Evolutionary conservation across 192 early-diverging fungal genomes (phyloP), one percentile per base, ranked within the genome.

Genomic region (Coemansia sp.): DNA sequence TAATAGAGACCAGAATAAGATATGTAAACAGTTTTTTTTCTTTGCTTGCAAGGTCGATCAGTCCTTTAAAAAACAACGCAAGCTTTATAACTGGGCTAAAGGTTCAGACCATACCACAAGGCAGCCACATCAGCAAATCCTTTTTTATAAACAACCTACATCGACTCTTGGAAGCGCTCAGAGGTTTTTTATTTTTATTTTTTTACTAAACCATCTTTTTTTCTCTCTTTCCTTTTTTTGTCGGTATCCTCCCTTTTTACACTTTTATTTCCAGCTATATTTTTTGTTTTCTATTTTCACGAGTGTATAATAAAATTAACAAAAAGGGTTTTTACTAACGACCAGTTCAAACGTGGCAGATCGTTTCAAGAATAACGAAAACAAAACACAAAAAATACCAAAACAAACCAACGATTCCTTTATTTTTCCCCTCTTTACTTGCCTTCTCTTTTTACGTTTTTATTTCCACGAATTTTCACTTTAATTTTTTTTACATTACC

Each of bases 181-280:
- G 22, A 38, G 36, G 11, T 12, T 6, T 38, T 0, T 38, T 38
- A 0, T 60, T 32, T 60, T 20, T 60, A 10, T 45, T 60, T 42
- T 7, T 25, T 11, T 22, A 28, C 29, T 32, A 25, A 25, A 25
- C 22, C 22, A 25, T n/a, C 48, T 62, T 60, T 62, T 30, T 49
- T 17, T 50, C 7, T 62, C 3, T 50, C 14, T 30, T 62, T n/a
- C 49, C n/a, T 18, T 49, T 62, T 20, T 28, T 62, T 30, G 30
- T 49, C 30, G 5, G 18, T 5, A 28, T 61, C 25, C 12, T 48
- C 34, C 25, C n/a, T 62, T 50, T 49, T 61, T 45, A 45, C 11
- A 14, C 42, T 51, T 51, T 51, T 51, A n/a, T 17, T 17, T 20
- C 5, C 22, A 51, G 49, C 36, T 38, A 25, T 25, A 25, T 25